phyloP scores from a whole-genome alignment of 164 flowering plant species.

The Stephania japonica region DNA sequence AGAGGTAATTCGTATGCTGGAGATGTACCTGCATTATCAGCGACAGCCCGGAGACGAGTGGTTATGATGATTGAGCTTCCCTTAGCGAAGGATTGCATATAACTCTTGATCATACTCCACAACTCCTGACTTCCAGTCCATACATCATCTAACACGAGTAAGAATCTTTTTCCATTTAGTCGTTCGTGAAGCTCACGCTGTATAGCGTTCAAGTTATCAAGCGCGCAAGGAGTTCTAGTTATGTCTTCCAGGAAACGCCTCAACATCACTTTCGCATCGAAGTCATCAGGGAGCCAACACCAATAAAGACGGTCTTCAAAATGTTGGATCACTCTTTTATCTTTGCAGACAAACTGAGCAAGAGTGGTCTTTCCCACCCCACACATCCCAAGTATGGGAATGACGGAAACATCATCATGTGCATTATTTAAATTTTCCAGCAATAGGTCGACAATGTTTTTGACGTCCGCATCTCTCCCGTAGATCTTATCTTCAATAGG shows the following conservation, averaged over 20 bases:
- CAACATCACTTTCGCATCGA: background rate
- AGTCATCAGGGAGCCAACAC: background rate
- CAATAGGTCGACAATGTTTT: background rate
- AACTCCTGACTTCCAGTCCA: background rate
- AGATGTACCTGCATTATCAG: background rate
- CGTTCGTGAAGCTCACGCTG: background rate
- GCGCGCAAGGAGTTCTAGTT: background rate
- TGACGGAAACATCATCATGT: background rate
- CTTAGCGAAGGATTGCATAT: background rate
- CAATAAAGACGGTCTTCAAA: background rate
- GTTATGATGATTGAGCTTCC: conserved; percentile 7
- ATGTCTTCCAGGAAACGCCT: background rate
- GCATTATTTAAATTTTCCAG: background rate
- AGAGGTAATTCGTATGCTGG: background rate
- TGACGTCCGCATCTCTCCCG: no score
- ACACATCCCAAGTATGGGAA: conserved; percentile 4
- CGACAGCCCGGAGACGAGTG: background rate
- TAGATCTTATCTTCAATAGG: background rate
- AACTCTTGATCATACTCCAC: background rate
- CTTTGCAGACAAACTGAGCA: conserved; percentile 1
- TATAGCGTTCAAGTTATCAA: background rate
- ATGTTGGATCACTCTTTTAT: background rate
- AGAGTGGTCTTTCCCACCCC: conserved; percentile 7
- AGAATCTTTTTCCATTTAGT: background rate
- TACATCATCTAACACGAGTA: background rate